These are phyloP conservation scores for Nymphaea colorata DNA, from an alignment of 164 flowering plant species.

Conservation along the genomic window DNA sequence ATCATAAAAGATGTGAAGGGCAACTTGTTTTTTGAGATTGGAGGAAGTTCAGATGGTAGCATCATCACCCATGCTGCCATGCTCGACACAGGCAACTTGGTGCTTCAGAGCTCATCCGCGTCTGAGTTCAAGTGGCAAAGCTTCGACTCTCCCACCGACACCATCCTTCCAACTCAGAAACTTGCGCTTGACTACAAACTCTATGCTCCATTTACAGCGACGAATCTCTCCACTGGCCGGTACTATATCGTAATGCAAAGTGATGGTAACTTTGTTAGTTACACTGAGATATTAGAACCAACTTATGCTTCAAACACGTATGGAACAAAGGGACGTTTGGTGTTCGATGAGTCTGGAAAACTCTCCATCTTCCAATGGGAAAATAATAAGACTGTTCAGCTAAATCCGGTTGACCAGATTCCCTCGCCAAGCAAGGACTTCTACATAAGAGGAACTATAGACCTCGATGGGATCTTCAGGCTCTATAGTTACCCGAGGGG, in stretches of 20 bases:
- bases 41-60: background rate
- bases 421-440: conserved; percentile 1
- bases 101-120: conserved; percentile 7
- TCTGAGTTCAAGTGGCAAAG: conserved; percentile 16
- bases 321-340: background rate
- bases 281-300: background rate
- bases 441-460: conserved; percentile 21
- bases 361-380: background rate
- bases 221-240: conserved; percentile 21
- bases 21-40: conserved; percentile 6
- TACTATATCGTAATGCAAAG: conserved; percentile 9
- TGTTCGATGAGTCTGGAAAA: background rate
- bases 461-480: conserved; percentile 23
- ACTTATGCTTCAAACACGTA: background rate
- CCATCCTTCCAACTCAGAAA: conserved; percentile 24
- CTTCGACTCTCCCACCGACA: conserved; percentile 27
- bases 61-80: conserved; percentile 20
- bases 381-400: background rate
- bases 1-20: conserved; percentile 17
- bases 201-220: conserved; percentile 7
- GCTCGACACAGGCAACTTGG: conserved; percentile 38
- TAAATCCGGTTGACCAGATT: background rate
- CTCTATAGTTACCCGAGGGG: conserved; percentile 15
- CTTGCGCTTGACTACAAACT: conserved; percentile 5
- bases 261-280: conserved; percentile 15